Evolutionary conservation across 2,329 filamentous ascomycete species (phyloP).

Genomic region (Didymella exigua): DNA sequence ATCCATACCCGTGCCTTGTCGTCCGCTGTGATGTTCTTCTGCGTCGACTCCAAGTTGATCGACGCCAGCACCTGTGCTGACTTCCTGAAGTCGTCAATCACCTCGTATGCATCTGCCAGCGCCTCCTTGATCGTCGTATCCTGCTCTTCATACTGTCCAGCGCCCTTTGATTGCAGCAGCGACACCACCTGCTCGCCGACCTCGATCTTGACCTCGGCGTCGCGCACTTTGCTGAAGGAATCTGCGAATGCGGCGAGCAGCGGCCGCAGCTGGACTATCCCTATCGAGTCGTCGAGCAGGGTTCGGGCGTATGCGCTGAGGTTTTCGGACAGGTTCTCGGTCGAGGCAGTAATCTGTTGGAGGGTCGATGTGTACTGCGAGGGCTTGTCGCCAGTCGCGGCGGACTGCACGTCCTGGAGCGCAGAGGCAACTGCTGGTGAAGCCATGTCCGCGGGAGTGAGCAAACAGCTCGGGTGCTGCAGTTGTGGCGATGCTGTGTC

Average conservation of each 20-base stretch:
- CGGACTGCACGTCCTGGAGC: slow-evolving; percentile 57
- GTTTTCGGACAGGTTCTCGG: slow-evolving; percentile 61
- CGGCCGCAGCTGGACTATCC: slow-evolving; percentile 75
- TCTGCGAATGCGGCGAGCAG: slow-evolving; percentile 71
- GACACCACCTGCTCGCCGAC: slow-evolving; percentile 76
- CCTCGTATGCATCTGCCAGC: slow-evolving; percentile 82
- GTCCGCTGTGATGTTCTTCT: slow-evolving; percentile 80
- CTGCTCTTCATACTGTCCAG: slow-evolving; percentile 81
- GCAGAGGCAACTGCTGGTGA: slow-evolving; percentile 57
- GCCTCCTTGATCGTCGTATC: slow-evolving; percentile 78
- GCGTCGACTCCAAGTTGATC: slow-evolving; percentile 87
- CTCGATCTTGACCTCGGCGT: slow-evolving; percentile 71
- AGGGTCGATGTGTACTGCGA: slow-evolving; percentile 65
- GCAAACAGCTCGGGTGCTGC: slow-evolving; percentile 6
- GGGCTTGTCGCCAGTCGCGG: slow-evolving; percentile 57
- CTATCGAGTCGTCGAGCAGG: slow-evolving; percentile 71
- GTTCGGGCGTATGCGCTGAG: slow-evolving; percentile 71
- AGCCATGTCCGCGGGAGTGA: slow-evolving; percentile 50
- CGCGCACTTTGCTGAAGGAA: slow-evolving; percentile 65
- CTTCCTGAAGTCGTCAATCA: slow-evolving; percentile 76
- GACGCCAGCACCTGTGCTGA: slow-evolving; percentile 80
- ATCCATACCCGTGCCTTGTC: slow-evolving; percentile 89
- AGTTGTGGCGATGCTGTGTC: not conserved
- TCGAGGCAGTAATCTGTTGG: slow-evolving; percentile 58
- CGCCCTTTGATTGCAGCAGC: slow-evolving; percentile 67